Conservation (phyloP, 495 filamentous ascomycete species). For the Penicillium odoratum region DNA sequence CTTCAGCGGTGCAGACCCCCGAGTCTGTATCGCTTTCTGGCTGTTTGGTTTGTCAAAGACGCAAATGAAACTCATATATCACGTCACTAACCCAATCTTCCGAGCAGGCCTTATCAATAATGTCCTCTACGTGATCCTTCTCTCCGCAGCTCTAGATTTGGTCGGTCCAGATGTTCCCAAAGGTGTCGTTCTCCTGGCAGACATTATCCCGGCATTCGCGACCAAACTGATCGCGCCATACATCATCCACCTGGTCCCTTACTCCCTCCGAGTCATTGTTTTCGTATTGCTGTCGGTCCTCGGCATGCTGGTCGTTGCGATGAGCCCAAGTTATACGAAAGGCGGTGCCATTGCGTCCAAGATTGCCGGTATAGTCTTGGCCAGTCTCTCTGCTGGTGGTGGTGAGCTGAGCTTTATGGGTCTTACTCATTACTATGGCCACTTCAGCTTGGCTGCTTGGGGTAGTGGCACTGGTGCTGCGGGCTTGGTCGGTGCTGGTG, state of each 20-base stretch:
- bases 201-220: slow-evolving; percentile 84
- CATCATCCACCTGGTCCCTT: slow-evolving; percentile 86
- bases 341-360: slow-evolving; percentile 67
- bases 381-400: slow-evolving; percentile 77
- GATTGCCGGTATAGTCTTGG: slow-evolving; percentile 79
- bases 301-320: slow-evolving; percentile 87
- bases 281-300: slow-evolving; percentile 69
- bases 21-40: slow-evolving; percentile 85
- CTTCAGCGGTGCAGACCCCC: slow-evolving; percentile 67
- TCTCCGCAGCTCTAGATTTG: slow-evolving; percentile 93
- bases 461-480: slow-evolving; percentile 90
- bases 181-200: slow-evolving; percentile 86
- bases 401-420: slow-evolving; percentile 90
- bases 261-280: slow-evolving; percentile 68
- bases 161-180: slow-evolving; percentile 85
- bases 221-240: slow-evolving; percentile 89
- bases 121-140: slow-evolving; percentile 95
- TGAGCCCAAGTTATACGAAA: slow-evolving; percentile 63
- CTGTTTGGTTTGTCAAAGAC: slow-evolving; percentile 69
- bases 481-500: slow-evolving; percentile 79
- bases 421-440: slow-evolving; percentile 90
- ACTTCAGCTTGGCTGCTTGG: slow-evolving; percentile 89
- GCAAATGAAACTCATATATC: neutral
- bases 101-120: slow-evolving; percentile 90
- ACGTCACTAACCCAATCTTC: neutral